These are phyloP conservation scores for Achlya hypogyna DNA, from an alignment of 352 stramenopile genomes.

Conservation along the genomic window DNA sequence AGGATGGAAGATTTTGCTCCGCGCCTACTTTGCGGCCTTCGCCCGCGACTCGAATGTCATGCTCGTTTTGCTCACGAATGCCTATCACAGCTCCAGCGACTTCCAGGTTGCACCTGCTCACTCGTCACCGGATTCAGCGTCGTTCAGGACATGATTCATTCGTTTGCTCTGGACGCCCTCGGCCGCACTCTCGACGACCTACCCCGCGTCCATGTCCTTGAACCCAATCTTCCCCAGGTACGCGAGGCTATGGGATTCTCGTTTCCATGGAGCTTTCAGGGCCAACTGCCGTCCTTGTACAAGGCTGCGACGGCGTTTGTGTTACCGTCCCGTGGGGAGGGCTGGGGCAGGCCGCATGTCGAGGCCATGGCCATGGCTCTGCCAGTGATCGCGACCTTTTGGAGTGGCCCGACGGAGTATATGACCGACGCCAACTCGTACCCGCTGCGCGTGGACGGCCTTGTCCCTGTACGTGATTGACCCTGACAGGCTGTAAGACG, in stretches of 20 bases:
- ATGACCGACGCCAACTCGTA: conserved; percentile 85
- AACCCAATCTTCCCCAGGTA: conserved; percentile 40
- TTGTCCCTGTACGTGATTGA: conserved; percentile 43
- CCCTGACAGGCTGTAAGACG: neutral
- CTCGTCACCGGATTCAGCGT: conserved; percentile 23
- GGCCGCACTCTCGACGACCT: conserved; percentile 40
- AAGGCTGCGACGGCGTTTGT: conserved; percentile 79
- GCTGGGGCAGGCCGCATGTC: conserved; percentile 88
- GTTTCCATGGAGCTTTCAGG: conserved; percentile 21
- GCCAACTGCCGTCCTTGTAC: conserved; percentile 54
- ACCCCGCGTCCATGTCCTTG: conserved; percentile 49
- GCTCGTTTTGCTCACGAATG: conserved; percentile 80
- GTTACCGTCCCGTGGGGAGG: conserved; percentile 87
- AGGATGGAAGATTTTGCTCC: conserved; percentile 81
- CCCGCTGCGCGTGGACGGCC: conserved; percentile 64
- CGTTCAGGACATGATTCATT: conserved; percentile 30
- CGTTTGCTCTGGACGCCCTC: conserved; percentile 39
- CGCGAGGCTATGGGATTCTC: neutral
- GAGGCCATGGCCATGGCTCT: conserved; percentile 90
- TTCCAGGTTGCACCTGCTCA: conserved; percentile 5
- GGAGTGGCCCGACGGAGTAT: conserved; percentile 84
- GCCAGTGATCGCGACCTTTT: conserved; percentile 88
- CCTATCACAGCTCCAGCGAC: conserved; percentile 54
- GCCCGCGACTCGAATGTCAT: conserved; percentile 45
- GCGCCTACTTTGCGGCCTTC: conserved; percentile 79